Evolutionary conservation across 768 basidiomycete genomes (phyloP).

Genomic region (Lactarius sp.): DNA sequence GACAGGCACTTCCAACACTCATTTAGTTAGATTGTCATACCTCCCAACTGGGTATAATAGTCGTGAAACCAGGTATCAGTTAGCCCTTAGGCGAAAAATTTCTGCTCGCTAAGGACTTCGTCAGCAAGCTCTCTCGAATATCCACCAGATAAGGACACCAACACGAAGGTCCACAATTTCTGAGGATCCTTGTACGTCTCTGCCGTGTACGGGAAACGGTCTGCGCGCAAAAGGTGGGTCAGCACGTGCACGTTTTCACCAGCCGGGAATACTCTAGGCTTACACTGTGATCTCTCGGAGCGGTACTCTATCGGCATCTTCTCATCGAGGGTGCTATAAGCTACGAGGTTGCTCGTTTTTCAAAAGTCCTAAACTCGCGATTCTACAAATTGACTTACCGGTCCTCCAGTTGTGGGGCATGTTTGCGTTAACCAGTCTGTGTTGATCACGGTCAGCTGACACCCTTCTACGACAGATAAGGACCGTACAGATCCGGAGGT

Average conservation of each 20-base stretch:
- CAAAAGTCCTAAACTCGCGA: too few relatives aligned
- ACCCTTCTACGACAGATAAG: neutral
- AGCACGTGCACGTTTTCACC: neutral
- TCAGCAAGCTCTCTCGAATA: too few relatives aligned
- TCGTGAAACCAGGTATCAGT: too few relatives aligned
- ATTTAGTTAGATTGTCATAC: too few relatives aligned
- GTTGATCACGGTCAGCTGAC: neutral
- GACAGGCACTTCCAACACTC: too few relatives aligned
- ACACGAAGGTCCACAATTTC: too few relatives aligned
- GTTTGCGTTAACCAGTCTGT: neutral
- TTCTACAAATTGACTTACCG: neutral
- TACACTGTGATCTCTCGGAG: neutral
- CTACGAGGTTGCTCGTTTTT: neutral
- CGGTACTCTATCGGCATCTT: neutral
- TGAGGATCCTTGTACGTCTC: too few relatives aligned
- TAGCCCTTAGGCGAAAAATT: too few relatives aligned
- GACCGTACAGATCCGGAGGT: too few relatives aligned
- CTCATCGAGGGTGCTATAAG: neutral
- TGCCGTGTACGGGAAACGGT: neutral
- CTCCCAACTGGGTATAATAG: too few relatives aligned
- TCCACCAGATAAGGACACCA: too few relatives aligned
- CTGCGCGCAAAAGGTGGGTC: neutral
- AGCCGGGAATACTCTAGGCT: neutral
- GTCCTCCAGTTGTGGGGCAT: slow-evolving; percentile 7
- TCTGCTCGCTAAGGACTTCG: too few relatives aligned